These are phyloP conservation scores for Talaromyces pinophilus DNA, from an alignment of 2,329 filamentous ascomycete species.

Conservation along the genomic window DNA sequence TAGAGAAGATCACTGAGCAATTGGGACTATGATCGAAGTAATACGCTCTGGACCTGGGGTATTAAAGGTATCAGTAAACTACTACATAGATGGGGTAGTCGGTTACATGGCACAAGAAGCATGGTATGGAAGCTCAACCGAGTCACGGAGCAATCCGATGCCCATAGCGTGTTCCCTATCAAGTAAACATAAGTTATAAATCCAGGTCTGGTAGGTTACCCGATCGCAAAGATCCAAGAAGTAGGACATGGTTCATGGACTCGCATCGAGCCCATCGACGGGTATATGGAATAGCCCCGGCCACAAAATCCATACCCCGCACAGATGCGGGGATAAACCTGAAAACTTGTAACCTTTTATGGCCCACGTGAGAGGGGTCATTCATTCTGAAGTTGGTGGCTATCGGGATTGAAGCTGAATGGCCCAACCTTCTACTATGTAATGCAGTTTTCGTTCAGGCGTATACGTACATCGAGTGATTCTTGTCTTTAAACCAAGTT, in stretches of 20 bases:
- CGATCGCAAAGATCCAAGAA: neutral
- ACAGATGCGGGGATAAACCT: neutral
- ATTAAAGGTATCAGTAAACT: neutral
- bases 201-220: neutral
- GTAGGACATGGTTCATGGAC: neutral
- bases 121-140: neutral
- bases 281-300: neutral
- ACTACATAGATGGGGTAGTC: neutral
- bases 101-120: neutral
- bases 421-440: neutral
- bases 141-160: neutral
- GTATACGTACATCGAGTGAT: neutral
- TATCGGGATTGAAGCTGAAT: neutral
- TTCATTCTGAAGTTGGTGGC: neutral
- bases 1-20: neutral
- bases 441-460: neutral
- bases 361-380: neutral
- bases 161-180: neutral
- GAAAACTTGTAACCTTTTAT: neutral
- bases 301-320: neutral
- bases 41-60: neutral
- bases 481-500: neutral
- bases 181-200: neutral
- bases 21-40: neutral
- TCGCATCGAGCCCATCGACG: neutral